Conservation (phyloP, 371 early-diverging fungal genomes). For the Circinella umbellata region DNA sequence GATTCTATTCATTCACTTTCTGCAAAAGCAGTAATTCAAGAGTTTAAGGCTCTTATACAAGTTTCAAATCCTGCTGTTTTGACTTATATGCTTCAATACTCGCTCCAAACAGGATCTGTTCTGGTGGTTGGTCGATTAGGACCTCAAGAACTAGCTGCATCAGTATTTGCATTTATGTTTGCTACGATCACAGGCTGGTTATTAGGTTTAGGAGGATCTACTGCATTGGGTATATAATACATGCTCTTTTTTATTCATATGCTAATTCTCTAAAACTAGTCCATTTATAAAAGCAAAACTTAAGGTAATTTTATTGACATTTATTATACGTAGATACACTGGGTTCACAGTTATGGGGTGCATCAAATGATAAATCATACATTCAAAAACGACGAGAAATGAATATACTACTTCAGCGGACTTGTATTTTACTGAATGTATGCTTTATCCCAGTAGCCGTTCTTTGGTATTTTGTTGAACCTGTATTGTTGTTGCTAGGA, state of each 20-base stretch:
- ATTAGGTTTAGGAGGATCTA: constrained; percentile 69
- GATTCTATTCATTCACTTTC: not conserved
- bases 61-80: constrained; percentile 48
- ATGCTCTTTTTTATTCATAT: constrained; percentile 62
- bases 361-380: constrained; percentile 21
- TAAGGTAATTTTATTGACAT: not conserved
- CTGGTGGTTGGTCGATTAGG: constrained; percentile 66
- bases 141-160: constrained; percentile 75
- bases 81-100: constrained; percentile 69
- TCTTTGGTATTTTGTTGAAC: constrained; percentile 62
- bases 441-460: constrained; percentile 62
- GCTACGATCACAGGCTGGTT: constrained; percentile 85
- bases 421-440: constrained; percentile 70
- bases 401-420: constrained; percentile 85
- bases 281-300: not conserved
- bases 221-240: constrained; percentile 80
- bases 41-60: not conserved
- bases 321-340: constrained; percentile 75
- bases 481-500: constrained; percentile 6
- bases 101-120: constrained; percentile 64
- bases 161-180: constrained; percentile 78
- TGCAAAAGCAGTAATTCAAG: not conserved
- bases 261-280: too few species aligned
- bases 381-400: constrained; percentile 64
- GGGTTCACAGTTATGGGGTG: constrained; percentile 87